Percentiles rank a stretch among this genome's conserved stretches.
phyloP scores from a whole-genome alignment of 345 rosid species.

The Pelargonium nanum region DNA sequence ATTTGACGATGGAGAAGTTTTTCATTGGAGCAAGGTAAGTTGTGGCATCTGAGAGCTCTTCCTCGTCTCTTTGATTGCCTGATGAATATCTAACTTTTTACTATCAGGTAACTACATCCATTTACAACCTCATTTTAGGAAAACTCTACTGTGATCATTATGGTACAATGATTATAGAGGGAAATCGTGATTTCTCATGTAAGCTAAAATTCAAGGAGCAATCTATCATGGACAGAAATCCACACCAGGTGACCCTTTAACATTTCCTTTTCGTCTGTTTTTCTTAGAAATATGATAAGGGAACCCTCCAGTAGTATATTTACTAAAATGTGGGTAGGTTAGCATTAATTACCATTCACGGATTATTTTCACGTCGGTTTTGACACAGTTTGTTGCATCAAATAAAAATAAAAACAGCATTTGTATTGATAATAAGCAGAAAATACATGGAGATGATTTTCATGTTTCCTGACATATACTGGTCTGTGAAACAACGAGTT shows the following conservation, averaged over 20 bases:
- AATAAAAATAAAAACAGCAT: no score
- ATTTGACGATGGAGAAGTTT: slow-evolving; percentile 91
- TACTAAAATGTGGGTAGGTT: neutral
- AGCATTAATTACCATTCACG: neutral
- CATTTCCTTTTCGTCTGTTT: neutral
- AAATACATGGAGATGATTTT: no score
- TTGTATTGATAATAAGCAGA: no score
- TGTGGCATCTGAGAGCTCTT: neutral
- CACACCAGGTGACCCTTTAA: slow-evolving; percentile 67
- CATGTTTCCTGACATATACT: no score
- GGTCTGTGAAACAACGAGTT: no score
- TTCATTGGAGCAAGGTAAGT: slow-evolving; percentile 87
- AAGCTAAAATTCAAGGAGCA: slow-evolving; percentile 97
- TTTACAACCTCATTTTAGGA: slow-evolving; percentile 95
- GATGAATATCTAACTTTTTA: neutral
- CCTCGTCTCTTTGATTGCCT: slow-evolving; percentile 8
- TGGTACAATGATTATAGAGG: slow-evolving; percentile 86
- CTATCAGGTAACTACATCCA: slow-evolving; percentile 88
- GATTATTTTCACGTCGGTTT: no score
- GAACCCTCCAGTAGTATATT: neutral
- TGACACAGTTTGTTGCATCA: no score
- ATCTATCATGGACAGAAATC: slow-evolving; percentile 89
- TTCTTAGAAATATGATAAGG: no score
- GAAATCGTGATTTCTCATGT: slow-evolving; percentile 72
- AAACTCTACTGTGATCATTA: slow-evolving; percentile 94